Evolutionary conservation across 305 asterid species (phyloP), one percentile per base, ranked within the genome.

Genomic region (Fraxinus nigra): DNA sequence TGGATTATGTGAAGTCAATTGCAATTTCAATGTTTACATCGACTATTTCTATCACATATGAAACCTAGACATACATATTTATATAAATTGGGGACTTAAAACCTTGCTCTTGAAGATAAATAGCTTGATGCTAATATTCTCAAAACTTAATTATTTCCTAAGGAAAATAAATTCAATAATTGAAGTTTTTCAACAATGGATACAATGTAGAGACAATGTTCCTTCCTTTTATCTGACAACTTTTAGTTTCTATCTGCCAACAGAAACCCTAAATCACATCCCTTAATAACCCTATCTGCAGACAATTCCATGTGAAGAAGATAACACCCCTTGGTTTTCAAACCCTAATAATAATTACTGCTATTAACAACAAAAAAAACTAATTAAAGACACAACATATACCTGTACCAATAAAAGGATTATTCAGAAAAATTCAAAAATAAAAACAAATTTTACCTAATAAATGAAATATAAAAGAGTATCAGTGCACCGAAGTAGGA

Each of bases 301-400:
- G 88, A 86, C 88, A 86, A 80, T 70, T 83, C 81, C 88, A 86
- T 80, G 88, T 86, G 88, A 85, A 63, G 69, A 59, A 40, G 48
- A 40, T 40, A 40, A 40, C 13, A 10, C 48, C 14, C 16, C 48
- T 10, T 2, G 54, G 67, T 63, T 77, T 67, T 76, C 82, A 75
- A 82, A 83, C 86, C 86, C 79, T 80, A 83, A 80, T 20, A 72
- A 73, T 79, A 83, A 61, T 82, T 82, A 69, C 79, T 79, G 82
- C 79, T 48, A 80, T 70, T 77, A 77, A 78, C 33, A 48, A 30
- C 28, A 24, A 24, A 24, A 76, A 8, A n/a, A 3, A n/a, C 22
- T 54, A 54, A 54, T 54, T 54, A n/a, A 4, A 54, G 24, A n/a
- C 2, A 54, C 0, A 3, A 59, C 13, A 18, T 37, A 35, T 26